These are phyloP conservation scores for Solanum gandarillasii DNA, from an alignment of 257 asterid genomes.

Conservation along the genomic window DNA sequence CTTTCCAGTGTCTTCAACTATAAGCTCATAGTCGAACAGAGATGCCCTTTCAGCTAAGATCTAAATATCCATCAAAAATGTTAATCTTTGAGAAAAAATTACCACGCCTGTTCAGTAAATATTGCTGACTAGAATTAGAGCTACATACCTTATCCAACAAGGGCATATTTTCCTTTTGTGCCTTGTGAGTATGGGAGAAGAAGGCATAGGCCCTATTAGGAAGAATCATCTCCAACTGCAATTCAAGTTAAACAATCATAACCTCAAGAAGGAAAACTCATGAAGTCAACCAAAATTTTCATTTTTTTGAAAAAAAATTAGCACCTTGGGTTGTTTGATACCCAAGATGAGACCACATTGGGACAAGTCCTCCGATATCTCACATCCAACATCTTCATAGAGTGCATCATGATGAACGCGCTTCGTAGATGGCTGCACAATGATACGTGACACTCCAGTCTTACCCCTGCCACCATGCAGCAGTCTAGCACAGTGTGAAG, in stretches of 20 bases:
- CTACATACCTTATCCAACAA: constrained; percentile 75
- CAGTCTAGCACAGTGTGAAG: constrained; percentile 83
- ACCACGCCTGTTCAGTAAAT: background rate
- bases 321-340: constrained; percentile 85
- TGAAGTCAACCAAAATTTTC: background rate
- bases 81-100: background rate
- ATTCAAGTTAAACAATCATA: constrained; percentile 1
- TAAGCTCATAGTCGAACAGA: constrained; percentile 87
- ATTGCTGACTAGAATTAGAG: background rate
- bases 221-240: constrained; percentile 94
- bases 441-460: constrained; percentile 74
- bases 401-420: constrained; percentile 86
- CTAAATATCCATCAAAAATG: constrained; percentile 23
- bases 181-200: constrained; percentile 97
- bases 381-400: constrained; percentile 95
- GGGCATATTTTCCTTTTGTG: constrained; percentile 92
- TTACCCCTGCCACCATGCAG: constrained; percentile 65
- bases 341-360: constrained; percentile 90
- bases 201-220: constrained; percentile 79
- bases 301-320: background rate
- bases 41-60: constrained; percentile 70
- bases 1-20: constrained; percentile 76
- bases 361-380: constrained; percentile 77
- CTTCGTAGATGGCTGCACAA: constrained; percentile 89
- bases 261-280: background rate